phyloP scores from a whole-genome alignment of 2,329 filamentous ascomycete species.

The Capronia epimyces region DNA sequence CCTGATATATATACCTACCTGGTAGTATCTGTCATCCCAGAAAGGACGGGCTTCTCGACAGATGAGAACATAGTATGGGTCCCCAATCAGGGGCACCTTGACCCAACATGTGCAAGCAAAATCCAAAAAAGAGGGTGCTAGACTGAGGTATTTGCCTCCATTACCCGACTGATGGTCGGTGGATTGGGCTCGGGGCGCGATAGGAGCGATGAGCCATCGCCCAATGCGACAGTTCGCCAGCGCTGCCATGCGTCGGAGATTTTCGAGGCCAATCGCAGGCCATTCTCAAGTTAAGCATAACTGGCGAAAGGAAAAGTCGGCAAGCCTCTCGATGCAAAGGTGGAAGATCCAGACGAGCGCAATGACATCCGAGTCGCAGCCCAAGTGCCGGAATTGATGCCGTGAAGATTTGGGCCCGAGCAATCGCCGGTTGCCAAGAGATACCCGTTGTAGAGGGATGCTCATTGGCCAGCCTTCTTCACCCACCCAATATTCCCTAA shows the following conservation, averaged over 20 bases:
- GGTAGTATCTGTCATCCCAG: neutral
- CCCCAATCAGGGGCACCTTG: neutral
- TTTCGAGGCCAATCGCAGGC: conserved; percentile 5
- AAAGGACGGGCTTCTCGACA: neutral
- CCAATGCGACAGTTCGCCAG: neutral
- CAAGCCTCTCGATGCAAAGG: conserved; percentile 1
- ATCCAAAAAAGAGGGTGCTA: neutral
- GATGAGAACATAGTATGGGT: neutral
- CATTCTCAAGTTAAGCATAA: conserved; percentile 15
- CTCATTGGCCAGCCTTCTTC: neutral
- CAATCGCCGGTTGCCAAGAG: neutral
- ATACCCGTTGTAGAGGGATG: neutral
- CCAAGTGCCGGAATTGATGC: neutral
- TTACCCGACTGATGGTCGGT: neutral
- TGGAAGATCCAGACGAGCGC: neutral
- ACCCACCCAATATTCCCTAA: neutral
- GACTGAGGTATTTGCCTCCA: conserved; percentile 1
- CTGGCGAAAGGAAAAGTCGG: conserved; percentile 9
- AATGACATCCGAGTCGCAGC: neutral
- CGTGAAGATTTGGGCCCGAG: neutral
- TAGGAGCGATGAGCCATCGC: neutral
- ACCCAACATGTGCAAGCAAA: neutral
- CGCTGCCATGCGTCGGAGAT: neutral
- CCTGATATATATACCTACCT: neutral
- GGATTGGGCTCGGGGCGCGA: neutral